Conservation (phyloP, 2,329 filamentous ascomycete species). For the Arthrobotrys sinensis region DNA sequence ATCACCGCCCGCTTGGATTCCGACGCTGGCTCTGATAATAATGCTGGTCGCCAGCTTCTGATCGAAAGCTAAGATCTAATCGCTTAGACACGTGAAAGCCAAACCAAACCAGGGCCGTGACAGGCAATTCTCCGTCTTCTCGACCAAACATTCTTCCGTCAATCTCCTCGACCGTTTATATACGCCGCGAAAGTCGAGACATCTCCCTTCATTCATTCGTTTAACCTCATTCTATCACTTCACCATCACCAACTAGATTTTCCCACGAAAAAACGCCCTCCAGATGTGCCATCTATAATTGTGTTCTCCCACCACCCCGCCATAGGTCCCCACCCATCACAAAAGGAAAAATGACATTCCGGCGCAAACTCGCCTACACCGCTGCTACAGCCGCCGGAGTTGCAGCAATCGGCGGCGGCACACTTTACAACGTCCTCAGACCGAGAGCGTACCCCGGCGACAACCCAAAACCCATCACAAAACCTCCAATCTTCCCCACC, state of each 20-base stretch:
- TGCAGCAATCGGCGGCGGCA: conserved; percentile 39
- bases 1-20: no score
- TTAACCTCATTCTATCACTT: conserved; percentile 5
- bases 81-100: conserved; percentile 57
- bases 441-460: conserved; percentile 52
- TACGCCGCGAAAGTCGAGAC: background rate
- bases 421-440: conserved; percentile 46
- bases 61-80: conserved; percentile 37
- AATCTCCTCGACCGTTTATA: conserved; percentile 28
- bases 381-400: conserved; percentile 48
- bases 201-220: conserved; percentile 5
- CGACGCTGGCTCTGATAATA: background rate
- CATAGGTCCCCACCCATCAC: conserved; percentile 20
- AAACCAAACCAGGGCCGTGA: conserved; percentile 21
- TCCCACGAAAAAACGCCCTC: background rate
- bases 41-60: background rate
- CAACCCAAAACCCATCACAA: conserved; percentile 53
- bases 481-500: conserved; percentile 53
- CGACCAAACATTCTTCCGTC: conserved; percentile 46
- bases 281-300: conserved; percentile 46
- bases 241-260: background rate
- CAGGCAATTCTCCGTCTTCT: conserved; percentile 45
- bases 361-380: conserved; percentile 60
- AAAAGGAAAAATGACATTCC: conserved; percentile 48
- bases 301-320: conserved; percentile 9